Conservation (phyloP, 164 flowering plant species). For the Piper longum region DNA sequence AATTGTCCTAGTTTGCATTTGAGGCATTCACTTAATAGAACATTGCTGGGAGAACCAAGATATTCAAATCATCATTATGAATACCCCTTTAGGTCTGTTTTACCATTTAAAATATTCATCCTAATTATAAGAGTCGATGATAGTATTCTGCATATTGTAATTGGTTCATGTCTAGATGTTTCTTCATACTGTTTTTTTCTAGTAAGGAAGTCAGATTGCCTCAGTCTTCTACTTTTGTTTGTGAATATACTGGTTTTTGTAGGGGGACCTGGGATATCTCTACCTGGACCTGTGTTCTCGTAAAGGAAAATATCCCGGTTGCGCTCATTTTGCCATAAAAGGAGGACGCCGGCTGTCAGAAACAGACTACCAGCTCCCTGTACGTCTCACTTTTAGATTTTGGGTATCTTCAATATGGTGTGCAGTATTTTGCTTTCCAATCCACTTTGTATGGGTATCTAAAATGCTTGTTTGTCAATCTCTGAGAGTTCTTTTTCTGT, state of each 20-base stretch:
- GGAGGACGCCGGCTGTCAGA: conserved; percentile 79
- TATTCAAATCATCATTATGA: too few relatives aligned
- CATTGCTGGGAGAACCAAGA: too few relatives aligned
- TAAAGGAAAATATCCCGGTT: conserved; percentile 79
- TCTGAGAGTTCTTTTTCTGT: neutral
- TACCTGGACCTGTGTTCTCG: conserved; percentile 91
- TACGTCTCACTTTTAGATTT: conserved; percentile 20
- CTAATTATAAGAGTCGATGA: too few relatives aligned
- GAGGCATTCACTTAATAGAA: too few relatives aligned
- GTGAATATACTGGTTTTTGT: conserved; percentile 13
- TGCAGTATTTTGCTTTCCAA: neutral
- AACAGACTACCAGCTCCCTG: conserved; percentile 90
- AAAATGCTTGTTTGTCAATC: neutral
- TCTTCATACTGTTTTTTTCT: too few relatives aligned
- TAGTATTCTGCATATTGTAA: too few relatives aligned
- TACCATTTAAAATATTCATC: too few relatives aligned
- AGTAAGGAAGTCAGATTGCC: neutral
- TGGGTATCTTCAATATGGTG: neutral
- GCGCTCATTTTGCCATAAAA: conserved; percentile 95
- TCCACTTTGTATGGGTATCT: neutral
- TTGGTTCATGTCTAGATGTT: too few relatives aligned
- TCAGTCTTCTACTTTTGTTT: neutral
- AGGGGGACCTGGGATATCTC: conserved; percentile 91
- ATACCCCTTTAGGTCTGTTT: too few relatives aligned
- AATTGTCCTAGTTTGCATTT: too few relatives aligned